Percentiles rank a stretch among this genome's conserved stretches.
phyloP scores from a whole-genome alignment of 2,329 filamentous ascomycete species.

The Daldinia sp. region DNA sequence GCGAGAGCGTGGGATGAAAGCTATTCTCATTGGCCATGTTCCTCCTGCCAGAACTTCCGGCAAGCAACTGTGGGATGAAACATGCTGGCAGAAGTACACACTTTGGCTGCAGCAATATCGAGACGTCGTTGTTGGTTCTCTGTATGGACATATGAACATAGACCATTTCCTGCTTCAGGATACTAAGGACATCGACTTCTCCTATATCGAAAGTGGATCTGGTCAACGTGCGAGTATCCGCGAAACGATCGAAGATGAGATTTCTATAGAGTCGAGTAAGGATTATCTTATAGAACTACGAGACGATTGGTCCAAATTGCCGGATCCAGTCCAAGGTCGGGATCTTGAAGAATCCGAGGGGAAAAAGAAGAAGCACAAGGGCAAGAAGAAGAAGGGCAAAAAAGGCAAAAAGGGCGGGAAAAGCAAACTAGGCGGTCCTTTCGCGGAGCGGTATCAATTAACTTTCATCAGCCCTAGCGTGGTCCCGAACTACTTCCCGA shows the following conservation, averaged over 20 bases:
- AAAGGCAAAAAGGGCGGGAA: constrained; percentile 64
- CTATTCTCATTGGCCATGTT: constrained; percentile 93
- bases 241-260: constrained; percentile 61
- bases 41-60: constrained; percentile 86
- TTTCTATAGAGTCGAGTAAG: constrained; percentile 74
- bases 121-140: constrained; percentile 82
- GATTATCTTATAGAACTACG: constrained; percentile 86
- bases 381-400: constrained; percentile 64
- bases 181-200: constrained; percentile 77
- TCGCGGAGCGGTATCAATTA: constrained; percentile 86
- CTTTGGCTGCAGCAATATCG: constrained; percentile 91
- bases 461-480: constrained; percentile 86
- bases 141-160: constrained; percentile 98
- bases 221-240: constrained; percentile 49
- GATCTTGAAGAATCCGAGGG: constrained; percentile 52
- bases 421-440: constrained; percentile 80
- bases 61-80: constrained; percentile 94
- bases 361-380: constrained; percentile 68
- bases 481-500: constrained; percentile 93
- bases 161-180: constrained; percentile 97
- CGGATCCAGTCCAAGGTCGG: constrained; percentile 59
- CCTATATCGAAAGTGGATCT: constrained; percentile 54
- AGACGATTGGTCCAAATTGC: constrained; percentile 80
- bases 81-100: constrained; percentile 97
- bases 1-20: constrained; percentile 88